Base-by-base conservation (phyloP, 2,329 filamentous ascomycete genomes). In the Atkinsonella texensis region DNA sequence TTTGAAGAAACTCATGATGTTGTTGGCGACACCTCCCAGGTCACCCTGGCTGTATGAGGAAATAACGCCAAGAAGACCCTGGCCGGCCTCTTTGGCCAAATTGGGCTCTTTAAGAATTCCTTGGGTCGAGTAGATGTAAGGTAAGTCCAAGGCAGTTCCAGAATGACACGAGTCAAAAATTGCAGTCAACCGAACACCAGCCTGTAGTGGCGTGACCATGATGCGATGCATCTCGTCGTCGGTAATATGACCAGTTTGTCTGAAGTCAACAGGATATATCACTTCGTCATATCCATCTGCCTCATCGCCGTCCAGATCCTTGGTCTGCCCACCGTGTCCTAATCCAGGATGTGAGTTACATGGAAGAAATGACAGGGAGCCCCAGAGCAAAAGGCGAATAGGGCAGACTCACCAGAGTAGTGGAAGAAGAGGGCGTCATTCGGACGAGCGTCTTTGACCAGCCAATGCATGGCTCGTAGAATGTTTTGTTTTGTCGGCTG, bases 391-490 rank as follows among this genome's bases (percentile, higher is more conserved):
- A 39, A 39, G 17, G n/a, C 20, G 18, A 28, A 23, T 11, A 41
- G 4, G 18, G 38, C 13, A 13, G 17, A 3, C 46, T 20, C 49
- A 89, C 87, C 89, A 40, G 90, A 95, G 67, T 95, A 97, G 70
- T 97, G 91, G 73, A 97, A 96, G 71, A 97, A 97, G 7, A 97
- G 77, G 4, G 91, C 95, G 65, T 97, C 91, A 64, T 96, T 95
- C 0, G 89, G 87, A 53, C 80, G 80, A 4, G 91, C 90, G 63
- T 95, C 90, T 70, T 95, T 95, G 53, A 96, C 89, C 18, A 97
- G 73, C 91, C 91, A 97, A 66, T 96, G 90, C 91, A 97, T 97
- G 32, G 91, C 91, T 50, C 91, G 81, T 39, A 97, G 69, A 52
- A 97, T 95, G 64, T 97, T 97, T 59, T 88, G 86, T 68, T 96